These are phyloP conservation scores for Musa itinerans DNA, from an alignment of 176 grass and related monocot genomes.

Conservation along the genomic window DNA sequence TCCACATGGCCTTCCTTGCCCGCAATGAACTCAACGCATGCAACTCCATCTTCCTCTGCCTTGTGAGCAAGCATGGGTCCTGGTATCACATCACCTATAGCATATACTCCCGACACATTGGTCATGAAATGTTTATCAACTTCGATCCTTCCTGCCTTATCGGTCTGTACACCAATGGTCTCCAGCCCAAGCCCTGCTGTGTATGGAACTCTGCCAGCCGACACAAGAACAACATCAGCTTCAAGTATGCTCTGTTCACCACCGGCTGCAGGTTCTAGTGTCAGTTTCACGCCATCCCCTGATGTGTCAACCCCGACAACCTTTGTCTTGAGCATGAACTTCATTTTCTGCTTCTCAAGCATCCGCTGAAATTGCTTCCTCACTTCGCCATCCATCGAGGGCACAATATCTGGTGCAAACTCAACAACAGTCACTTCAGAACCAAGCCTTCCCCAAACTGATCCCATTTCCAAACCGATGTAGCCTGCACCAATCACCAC, in stretches of 20 bases:
- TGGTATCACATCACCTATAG: constrained; percentile 90
- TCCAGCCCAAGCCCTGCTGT: constrained; percentile 73
- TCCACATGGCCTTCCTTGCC: constrained; percentile 97
- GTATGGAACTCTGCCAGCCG: constrained; percentile 72
- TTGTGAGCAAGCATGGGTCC: constrained; percentile 99
- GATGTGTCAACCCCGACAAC: constrained; percentile 72
- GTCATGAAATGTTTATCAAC: constrained; percentile 88
- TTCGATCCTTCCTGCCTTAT: constrained; percentile 74
- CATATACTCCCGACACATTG: constrained; percentile 79
- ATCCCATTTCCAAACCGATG: constrained; percentile 98
- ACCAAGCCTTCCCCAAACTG: constrained; percentile 92
- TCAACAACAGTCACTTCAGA: constrained; percentile 92
- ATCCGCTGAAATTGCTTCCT: constrained; percentile 98
- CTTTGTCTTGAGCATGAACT: constrained; percentile 99
- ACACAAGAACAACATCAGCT: constrained; percentile 88
- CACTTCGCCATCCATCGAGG: constrained; percentile 86
- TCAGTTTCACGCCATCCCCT: constrained; percentile 77
- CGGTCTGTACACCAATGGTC: constrained; percentile 60
- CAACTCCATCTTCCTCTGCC: constrained; percentile 94
- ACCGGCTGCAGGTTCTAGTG: constrained; percentile 72
- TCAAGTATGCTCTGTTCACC: constrained; percentile 81
- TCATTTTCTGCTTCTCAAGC: constrained; percentile 99
- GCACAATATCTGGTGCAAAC: constrained; percentile 89
- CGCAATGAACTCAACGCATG: constrained; percentile 85
- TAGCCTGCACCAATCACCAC: constrained; percentile 97